Evolutionary conservation across 176 grass and related monocot genomes (phyloP).

Genomic region (Otatea glauca): DNA sequence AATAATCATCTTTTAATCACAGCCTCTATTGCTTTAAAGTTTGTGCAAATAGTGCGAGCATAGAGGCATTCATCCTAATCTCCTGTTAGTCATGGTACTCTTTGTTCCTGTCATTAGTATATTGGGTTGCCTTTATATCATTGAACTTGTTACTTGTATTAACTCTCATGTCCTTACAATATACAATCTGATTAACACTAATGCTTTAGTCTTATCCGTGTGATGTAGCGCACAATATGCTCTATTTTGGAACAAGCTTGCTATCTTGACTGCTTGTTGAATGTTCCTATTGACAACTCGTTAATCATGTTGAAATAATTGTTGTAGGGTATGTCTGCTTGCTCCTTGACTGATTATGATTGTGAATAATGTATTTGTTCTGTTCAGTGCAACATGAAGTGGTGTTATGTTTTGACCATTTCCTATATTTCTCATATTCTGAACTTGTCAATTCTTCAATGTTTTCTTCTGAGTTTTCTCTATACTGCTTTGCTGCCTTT

Average conservation of each 20-base stretch:
- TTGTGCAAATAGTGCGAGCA: not conserved
- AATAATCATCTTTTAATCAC: not conserved
- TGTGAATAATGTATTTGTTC: not conserved
- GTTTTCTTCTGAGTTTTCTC: too few relatives aligned
- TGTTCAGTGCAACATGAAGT: too few relatives aligned
- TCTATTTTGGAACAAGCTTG: slow-evolving; percentile 37
- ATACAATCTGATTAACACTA: not conserved
- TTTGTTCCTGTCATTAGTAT: not conserved
- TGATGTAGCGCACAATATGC: not conserved
- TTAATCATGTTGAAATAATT: slow-evolving; percentile 49
- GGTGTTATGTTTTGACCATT: too few relatives aligned
- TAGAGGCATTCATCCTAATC: not conserved
- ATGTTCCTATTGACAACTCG: not conserved
- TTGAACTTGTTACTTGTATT: not conserved
- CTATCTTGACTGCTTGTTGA: not conserved
- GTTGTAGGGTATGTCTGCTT: slow-evolving; percentile 13
- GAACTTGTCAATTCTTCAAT: too few relatives aligned
- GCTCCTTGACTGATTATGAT: slow-evolving; percentile 22
- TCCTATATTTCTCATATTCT: too few relatives aligned
- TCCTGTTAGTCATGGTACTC: not conserved
- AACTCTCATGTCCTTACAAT: not conserved
- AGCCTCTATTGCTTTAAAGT: not conserved
- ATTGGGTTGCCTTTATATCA: not conserved
- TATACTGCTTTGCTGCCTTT: too few relatives aligned
- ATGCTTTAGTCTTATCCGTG: not conserved